phyloP scores from a whole-genome alignment of 208 protist species.

The Endotrypanum monterogeii region DNA sequence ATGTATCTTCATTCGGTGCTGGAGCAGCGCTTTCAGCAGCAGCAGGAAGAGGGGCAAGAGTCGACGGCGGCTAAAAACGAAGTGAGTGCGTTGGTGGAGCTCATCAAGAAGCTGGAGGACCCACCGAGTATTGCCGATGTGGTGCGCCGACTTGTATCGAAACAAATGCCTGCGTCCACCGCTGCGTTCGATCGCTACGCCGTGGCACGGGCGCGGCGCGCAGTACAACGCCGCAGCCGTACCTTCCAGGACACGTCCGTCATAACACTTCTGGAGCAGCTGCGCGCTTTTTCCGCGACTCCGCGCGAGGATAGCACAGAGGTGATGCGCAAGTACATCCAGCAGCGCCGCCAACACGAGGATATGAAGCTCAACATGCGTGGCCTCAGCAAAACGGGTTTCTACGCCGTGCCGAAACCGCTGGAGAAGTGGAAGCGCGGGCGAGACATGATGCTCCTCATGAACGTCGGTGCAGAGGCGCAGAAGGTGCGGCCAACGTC shows the following conservation, averaged over 20 bases:
- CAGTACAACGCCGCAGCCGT: constrained; percentile 29
- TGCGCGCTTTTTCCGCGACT: constrained; percentile 26
- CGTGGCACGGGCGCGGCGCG: constrained; percentile 10
- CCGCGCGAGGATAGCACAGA: constrained; percentile 48
- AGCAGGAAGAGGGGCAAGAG: background rate
- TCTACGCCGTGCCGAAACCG: constrained; percentile 37
- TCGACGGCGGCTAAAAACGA: constrained; percentile 1
- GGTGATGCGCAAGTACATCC: constrained; percentile 39
- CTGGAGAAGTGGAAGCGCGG: constrained; percentile 70
- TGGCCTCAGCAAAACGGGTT: constrained; percentile 70
- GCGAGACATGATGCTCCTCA: constrained; percentile 74
- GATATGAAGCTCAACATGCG: constrained; percentile 39
- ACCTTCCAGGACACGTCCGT: constrained; percentile 28
- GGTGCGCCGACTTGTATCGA: constrained; percentile 21
- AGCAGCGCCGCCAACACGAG: constrained; percentile 61
- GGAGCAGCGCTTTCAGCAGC: constrained; percentile 11
- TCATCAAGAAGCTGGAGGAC: constrained; percentile 17
- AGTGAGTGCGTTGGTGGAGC: constrained; percentile 12
- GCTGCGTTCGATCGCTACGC: constrained; percentile 23
- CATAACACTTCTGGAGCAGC: constrained; percentile 24
- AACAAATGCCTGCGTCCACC: constrained; percentile 11
- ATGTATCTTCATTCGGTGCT: constrained; percentile 26
- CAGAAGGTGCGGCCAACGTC: constrained; percentile 52
- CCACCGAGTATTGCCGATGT: constrained; percentile 8
- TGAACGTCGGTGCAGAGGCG: constrained; percentile 40